phyloP scores from a whole-genome alignment of 2,329 filamentous ascomycete species.

The Exserohilum turcica region DNA sequence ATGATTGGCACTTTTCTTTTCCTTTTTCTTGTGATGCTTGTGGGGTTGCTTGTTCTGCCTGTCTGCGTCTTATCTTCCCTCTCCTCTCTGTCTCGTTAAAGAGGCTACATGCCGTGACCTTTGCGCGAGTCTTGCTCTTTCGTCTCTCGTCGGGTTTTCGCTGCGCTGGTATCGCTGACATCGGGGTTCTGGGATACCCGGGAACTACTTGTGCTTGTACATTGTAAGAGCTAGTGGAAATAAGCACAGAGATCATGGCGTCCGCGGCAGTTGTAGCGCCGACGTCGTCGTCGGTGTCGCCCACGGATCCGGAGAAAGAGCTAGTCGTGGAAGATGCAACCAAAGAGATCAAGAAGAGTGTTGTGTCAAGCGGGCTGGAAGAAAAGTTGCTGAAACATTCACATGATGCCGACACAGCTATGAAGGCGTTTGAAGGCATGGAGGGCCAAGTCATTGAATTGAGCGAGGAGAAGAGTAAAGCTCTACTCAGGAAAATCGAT shows the following conservation, averaged over 20 bases:
- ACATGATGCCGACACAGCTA: conserved; percentile 64
- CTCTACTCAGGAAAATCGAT: conserved; percentile 66
- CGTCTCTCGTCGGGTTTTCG: too few relatives aligned
- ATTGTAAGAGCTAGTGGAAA: too few relatives aligned
- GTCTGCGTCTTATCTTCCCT: too few relatives aligned
- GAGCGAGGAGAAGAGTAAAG: conserved; percentile 62
- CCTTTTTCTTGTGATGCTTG: too few relatives aligned
- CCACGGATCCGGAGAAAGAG: conserved; percentile 25
- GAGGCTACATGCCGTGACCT: too few relatives aligned
- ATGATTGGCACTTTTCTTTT: too few relatives aligned
- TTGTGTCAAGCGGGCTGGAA: conserved; percentile 21
- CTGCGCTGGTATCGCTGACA: too few relatives aligned
- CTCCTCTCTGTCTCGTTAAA: too few relatives aligned
- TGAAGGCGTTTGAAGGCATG: conserved; percentile 60
- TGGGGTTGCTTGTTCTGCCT: too few relatives aligned
- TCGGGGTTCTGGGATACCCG: too few relatives aligned
- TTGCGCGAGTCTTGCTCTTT: too few relatives aligned
- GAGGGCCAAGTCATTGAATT: conserved; percentile 59
- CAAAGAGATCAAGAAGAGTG: conserved; percentile 6
- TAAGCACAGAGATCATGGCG: conserved; percentile 7
- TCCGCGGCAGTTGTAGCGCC: neutral
- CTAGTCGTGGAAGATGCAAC: conserved; percentile 10
- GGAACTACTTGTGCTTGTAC: too few relatives aligned
- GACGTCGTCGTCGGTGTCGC: neutral
- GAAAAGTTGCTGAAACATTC: conserved; percentile 53